Evolutionary conservation across 2,329 filamentous ascomycete genomes (phyloP).

Genomic region (Alternaria sp.): DNA sequence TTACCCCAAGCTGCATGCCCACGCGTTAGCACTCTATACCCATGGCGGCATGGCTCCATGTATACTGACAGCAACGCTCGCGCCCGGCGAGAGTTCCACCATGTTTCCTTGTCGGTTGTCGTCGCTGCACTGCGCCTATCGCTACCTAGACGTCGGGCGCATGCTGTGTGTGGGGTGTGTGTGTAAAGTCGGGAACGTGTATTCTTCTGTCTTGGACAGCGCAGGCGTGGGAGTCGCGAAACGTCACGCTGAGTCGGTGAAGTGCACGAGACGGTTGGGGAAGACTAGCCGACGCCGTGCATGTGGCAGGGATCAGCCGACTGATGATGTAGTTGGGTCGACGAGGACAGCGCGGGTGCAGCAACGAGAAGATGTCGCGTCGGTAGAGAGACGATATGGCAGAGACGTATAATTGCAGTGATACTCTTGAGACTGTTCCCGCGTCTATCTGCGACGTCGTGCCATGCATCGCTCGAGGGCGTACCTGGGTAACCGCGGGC

Average conservation of each 20-base stretch:
- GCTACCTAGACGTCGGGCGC: slow-evolving; percentile 43
- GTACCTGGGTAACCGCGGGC: slow-evolving; percentile 13
- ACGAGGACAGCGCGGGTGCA: slow-evolving; percentile 1
- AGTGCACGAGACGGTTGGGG: slow-evolving; percentile 38
- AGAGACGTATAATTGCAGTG: background rate
- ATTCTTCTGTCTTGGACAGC: background rate
- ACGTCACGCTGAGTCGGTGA: slow-evolving; percentile 39
- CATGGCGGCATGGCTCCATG: background rate
- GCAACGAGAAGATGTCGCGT: slow-evolving; percentile 2
- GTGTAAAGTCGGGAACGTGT: background rate
- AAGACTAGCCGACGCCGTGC: slow-evolving; percentile 33
- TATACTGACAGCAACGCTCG: slow-evolving; percentile 52
- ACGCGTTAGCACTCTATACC: slow-evolving; percentile 11
- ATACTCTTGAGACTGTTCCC: background rate
- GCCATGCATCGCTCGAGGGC: background rate
- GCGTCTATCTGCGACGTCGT: slow-evolving; percentile 14
- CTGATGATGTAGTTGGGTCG: slow-evolving; percentile 39
- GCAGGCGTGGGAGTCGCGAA: slow-evolving; percentile 15
- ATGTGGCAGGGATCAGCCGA: slow-evolving; percentile 40
- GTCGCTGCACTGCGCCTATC: slow-evolving; percentile 30
- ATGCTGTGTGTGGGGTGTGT: slow-evolving; percentile 33
- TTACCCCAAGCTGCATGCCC: slow-evolving; percentile 76
- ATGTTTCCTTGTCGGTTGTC: slow-evolving; percentile 34
- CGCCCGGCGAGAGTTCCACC: slow-evolving; percentile 53
- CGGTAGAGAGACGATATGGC: background rate